Percentiles rank a stretch among this genome's conserved stretches.
These are phyloP conservation scores for Aspergillus carlsbadensis DNA, from an alignment of 495 filamentous ascomycete species.

Conservation along the genomic window DNA sequence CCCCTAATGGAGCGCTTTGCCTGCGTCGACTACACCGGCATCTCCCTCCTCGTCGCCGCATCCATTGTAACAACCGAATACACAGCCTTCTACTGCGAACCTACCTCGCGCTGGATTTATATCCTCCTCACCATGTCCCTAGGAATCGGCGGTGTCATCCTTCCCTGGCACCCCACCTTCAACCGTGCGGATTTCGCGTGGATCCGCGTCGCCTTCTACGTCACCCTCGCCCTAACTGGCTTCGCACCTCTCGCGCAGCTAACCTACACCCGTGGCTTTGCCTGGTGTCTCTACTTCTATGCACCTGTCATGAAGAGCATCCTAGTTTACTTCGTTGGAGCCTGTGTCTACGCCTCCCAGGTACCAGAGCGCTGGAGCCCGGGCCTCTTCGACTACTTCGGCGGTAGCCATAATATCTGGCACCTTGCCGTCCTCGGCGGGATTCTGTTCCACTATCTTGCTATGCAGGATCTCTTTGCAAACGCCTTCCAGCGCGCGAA, in stretches of 20 bases:
- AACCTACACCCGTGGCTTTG: constrained; percentile 67
- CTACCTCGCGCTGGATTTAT: constrained; percentile 81
- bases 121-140: constrained; percentile 78
- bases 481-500: constrained; percentile 73
- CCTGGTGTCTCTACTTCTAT: constrained; percentile 82
- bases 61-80: constrained; percentile 99
- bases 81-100: constrained; percentile 98
- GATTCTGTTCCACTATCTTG: constrained; percentile 94
- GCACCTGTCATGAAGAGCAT: constrained; percentile 83
- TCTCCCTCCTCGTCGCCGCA: constrained; percentile 91
- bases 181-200: constrained; percentile 91
- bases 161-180: constrained; percentile 96
- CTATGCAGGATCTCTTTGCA: constrained; percentile 94
- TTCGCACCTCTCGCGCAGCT: constrained; percentile 88
- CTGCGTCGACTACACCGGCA: constrained; percentile 98
- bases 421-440: constrained; percentile 92
- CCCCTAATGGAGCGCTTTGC: constrained; percentile 91
- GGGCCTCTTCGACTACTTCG: constrained; percentile 90
- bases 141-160: constrained; percentile 82
- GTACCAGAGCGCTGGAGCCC: constrained; percentile 91
- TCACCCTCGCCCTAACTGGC: constrained; percentile 83
- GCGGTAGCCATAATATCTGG: constrained; percentile 96
- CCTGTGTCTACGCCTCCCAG: constrained; percentile 87
- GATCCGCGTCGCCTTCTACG: constrained; percentile 89
- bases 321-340: constrained; percentile 80